phyloP scores from a whole-genome alignment of 1,284 basidiomycete genomes.

The Sanghuangporus weigelae region DNA sequence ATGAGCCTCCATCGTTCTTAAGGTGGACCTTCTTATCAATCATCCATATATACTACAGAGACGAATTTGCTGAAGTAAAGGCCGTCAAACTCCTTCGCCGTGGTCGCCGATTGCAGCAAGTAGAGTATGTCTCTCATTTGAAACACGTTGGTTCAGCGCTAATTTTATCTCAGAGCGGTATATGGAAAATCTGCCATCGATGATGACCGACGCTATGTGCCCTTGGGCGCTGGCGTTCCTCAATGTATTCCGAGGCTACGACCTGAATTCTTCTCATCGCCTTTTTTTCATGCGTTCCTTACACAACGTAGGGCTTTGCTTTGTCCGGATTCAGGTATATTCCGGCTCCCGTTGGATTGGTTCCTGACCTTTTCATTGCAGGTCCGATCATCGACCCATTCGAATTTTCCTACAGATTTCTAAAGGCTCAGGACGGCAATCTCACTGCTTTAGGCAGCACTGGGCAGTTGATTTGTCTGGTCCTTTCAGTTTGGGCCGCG shows the following conservation, averaged over 20 bases:
- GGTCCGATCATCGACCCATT: conserved; percentile 68
- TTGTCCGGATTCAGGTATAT: conserved; percentile 1
- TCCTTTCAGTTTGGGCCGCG: conserved; percentile 79
- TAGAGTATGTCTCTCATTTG: conserved; percentile 38
- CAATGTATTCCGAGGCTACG: conserved; percentile 64
- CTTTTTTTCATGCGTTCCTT: conserved; percentile 78
- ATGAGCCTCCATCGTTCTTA: conserved; percentile 32
- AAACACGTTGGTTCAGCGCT: neutral
- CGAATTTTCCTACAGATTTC: conserved; percentile 70
- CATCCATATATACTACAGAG: conserved; percentile 39
- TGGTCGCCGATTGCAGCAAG: conserved; percentile 80
- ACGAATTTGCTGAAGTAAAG: conserved; percentile 85
- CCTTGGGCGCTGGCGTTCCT: conserved; percentile 15
- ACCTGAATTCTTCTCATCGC: conserved; percentile 73
- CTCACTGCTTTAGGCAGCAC: conserved; percentile 49
- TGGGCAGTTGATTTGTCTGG: conserved; percentile 60
- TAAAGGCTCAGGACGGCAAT: conserved; percentile 53
- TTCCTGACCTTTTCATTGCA: conserved; percentile 25
- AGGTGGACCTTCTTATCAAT: neutral
- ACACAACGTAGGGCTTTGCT: conserved; percentile 60
- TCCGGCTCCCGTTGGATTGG: conserved; percentile 22
- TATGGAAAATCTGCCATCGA: conserved; percentile 45
- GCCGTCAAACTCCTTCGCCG: conserved; percentile 80
- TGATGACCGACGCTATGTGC: conserved; percentile 26
- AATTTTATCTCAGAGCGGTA: conserved; percentile 29